Evolutionary conservation across 768 basidiomycete genomes (phyloP), one percentile per base, ranked within the genome.

Genomic region (Daedalea quercina): DNA sequence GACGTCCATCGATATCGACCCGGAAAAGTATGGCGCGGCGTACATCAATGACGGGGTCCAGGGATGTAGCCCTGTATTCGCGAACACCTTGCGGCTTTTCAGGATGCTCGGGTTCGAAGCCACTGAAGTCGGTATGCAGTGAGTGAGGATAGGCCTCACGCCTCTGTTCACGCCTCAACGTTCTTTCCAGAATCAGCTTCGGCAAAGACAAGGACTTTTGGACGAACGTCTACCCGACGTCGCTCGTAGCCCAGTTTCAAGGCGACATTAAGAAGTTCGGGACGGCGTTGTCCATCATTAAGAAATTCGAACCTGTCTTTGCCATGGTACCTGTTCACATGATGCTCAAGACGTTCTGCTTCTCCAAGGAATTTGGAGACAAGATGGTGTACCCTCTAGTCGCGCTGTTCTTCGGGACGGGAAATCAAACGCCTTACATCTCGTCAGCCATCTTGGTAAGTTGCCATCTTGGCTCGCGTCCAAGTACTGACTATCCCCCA

Each of bases 11-110:
- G 54, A 63, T 40, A 61, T 70, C 51, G 67, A 70, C 48, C 24
- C 60, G 13, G 53, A 50, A 31, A 61, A 61, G 46, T 70, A 60
- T 53, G 69, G 67, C 15, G 70, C 69, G 9, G 48, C 58, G 17
- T 68, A 67, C 55, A 70, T 72, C 60, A 70, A 71, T 53, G 70
- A 70, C 51, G 67, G 66, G 9, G 71, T 70, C 1, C 67, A 68
- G 52, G 68, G 67, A 1, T 69, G 66, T 55, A 68, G 64, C 44
- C 71, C 69, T 2, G 60, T 63, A n/a, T 71, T 70, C 42, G 63
- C 62, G 25, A 69, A 70, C 58, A 70, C 70, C 8, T 53, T 67
- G 41, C 63, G 65, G 20, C 65, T 70, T 57, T 68, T 71, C 50
- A 53, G 63, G 15, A 65, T 69, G 56, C 60, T 68, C 3, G 68